Evolutionary conservation across 2,329 filamentous ascomycete genomes (phyloP), one percentile per base, ranked within the genome.

Genomic region (Geosmithia putterillii): DNA sequence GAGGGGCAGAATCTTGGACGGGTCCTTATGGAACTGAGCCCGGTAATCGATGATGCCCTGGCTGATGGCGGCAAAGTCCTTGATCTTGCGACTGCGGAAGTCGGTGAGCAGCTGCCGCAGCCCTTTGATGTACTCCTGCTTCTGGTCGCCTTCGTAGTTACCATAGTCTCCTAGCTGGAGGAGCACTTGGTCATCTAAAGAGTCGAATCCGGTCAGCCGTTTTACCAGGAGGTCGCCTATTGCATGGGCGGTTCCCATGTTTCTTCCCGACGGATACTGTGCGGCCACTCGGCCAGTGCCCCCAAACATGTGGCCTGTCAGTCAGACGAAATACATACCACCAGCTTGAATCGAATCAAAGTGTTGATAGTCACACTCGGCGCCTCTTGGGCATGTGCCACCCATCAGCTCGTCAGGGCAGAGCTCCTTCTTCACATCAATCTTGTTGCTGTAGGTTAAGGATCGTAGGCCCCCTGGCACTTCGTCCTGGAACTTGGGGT

Each of bases 401-500:
- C 79, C 80, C 40, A 72, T 70, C 48, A 85, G 66, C 61, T 94
- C 86, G 54, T 77, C 82, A 34, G 79, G 81, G 62, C 92, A 98
- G 41, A 96, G 57, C 48, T 76, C 74, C 52, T 75, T 80, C 47
- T 77, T 71, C 20, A 80, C 71, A 58, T 95, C 80, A 62, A 98
- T 94, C 52, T 81, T 82, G 63, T 94, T 86, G 65, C 86, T 95
- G 66, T 90, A 96, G 38, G 89, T 96, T 67, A 94, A 72, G 50
- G 92, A 96, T 57, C 83, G 81, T 57, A 88, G 82, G 38, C 90
- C 90, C 48, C 81, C 83, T 44, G 76, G 59, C 45, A 95, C 79
- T 45, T 76, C 68, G 41, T 82, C 62, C 50, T 71, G 67, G 63
- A 81, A 96, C 42, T 76, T 70, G 25, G 86, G 86, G 57, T 96